Evolutionary conservation across 331 rosid genomes (phyloP), one percentile per base, ranked within the genome.

Genomic region (Dryas integrifolia): DNA sequence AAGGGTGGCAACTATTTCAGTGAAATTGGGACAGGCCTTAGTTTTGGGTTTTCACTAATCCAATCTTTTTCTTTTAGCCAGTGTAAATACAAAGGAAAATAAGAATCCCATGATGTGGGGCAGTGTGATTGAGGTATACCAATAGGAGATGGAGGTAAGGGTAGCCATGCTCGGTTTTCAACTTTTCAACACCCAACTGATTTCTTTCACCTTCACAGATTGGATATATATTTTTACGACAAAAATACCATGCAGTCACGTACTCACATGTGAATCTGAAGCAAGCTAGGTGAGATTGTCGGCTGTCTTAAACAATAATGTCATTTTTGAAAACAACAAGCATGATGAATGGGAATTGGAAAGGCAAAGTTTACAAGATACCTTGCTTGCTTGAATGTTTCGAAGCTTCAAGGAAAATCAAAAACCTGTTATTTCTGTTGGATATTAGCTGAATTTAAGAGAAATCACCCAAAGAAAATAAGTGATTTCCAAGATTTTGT

Each of bases 1-100:
- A 66, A 16, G 66, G 79, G 41, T 44, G 66, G 45, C 62, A 67
- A 50, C 73, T 65, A 51, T 69, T 52, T 53, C 52, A 49, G 21
- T 67, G 48, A 21, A 58, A 65, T 10, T 74, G 38, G 58, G 57
- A 18, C 53, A 11, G 12, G 16, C 30, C 9, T 43, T 7, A 14
- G 12, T 9, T 65, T 53, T 53, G 5, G 6, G 53, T 56, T 45
- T 65, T 49, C 39, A 21, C 39, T 26, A 53, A 52, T 52, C 59
- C 39, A 26, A 35, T 55, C 14, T 40, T 18, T 12, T 18, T 51
- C 2, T 30, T 30, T 30, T 30, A 30, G 35, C 2, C 35, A 30
- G 35, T 30, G 35, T 30, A 30, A 30, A 30, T 1, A 30, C 35
- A 30, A 30, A 30, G 2, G 3, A 30, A 30, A 44, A 6, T 6